Percentiles rank a stretch among this genome's conserved stretches.
phyloP scores from a whole-genome alignment of 2,329 filamentous ascomycete species.

The Calonectria multiphialidica region DNA sequence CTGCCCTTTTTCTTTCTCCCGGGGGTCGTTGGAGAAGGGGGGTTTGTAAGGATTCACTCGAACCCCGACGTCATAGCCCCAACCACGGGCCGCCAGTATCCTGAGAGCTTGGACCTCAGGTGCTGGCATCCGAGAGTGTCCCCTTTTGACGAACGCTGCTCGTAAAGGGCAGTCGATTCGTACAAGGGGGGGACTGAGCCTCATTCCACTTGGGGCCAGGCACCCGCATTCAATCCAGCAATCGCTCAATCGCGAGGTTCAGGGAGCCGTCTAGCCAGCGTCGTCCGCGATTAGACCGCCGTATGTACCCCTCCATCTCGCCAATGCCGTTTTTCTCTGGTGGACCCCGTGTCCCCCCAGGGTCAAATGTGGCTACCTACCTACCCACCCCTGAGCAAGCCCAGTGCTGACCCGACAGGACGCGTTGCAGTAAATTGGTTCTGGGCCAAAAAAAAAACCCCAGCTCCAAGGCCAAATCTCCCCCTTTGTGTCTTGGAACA shows the following conservation, averaged over 20 bases:
- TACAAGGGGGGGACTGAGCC: slow-evolving; percentile 12
- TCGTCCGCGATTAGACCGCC: slow-evolving; percentile 2
- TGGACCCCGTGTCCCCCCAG: not conserved
- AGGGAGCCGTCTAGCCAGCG: not conserved
- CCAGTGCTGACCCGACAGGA: slow-evolving; percentile 16
- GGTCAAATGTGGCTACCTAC: slow-evolving; percentile 10
- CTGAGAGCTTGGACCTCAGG: slow-evolving; percentile 14
- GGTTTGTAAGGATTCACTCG: slow-evolving; percentile 14
- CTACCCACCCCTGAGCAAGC: slow-evolving; percentile 20
- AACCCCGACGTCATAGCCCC: slow-evolving; percentile 1
- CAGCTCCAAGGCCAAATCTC: slow-evolving; percentile 6
- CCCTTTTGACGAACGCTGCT: slow-evolving; percentile 8
- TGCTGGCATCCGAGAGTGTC: slow-evolving; percentile 2
- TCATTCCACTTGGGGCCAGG: slow-evolving; percentile 12
- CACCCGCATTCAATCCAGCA: slow-evolving; percentile 3
- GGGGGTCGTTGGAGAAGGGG: slow-evolving; percentile 35
- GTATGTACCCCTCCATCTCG: slow-evolving; percentile 1
- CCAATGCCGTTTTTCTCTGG: not conserved
- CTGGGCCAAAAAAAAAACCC: slow-evolving; percentile 11
- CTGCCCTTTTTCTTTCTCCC: not conserved
- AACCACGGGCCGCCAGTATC: slow-evolving; percentile 3
- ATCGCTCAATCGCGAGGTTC: not conserved
- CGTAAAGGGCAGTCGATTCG: slow-evolving; percentile 5
- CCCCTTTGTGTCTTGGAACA: slow-evolving; percentile 11
- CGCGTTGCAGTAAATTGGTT: slow-evolving; percentile 21